Evolutionary conservation across 441 rosid species (phyloP).

Genomic region (Sinapis alba): DNA sequence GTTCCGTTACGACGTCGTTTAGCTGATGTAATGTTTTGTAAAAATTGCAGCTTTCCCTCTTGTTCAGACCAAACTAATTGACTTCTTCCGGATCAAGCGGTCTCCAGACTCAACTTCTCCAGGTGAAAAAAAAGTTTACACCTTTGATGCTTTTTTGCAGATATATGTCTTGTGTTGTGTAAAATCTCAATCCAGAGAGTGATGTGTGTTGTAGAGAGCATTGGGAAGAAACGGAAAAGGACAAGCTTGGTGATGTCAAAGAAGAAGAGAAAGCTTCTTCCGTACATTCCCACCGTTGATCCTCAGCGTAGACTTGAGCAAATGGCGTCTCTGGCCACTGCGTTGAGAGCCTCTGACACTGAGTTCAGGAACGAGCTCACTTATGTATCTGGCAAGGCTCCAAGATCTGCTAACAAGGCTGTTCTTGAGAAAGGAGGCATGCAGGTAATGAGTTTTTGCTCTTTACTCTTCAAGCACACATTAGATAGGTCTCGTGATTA

Average conservation of each 20-base stretch:
- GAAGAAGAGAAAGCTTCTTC: slow-evolving; percentile 62
- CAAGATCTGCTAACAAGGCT: slow-evolving; percentile 54
- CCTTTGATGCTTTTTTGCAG: background rate
- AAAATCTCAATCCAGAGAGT: background rate
- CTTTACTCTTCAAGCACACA: background rate
- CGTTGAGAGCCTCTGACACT: slow-evolving; percentile 55
- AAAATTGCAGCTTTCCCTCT: slow-evolving; percentile 76
- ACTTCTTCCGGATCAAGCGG: slow-evolving; percentile 64
- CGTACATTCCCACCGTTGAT: slow-evolving; percentile 54
- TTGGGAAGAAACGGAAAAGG: slow-evolving; percentile 48
- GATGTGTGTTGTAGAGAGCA: slow-evolving; percentile 12
- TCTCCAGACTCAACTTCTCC: slow-evolving; percentile 42
- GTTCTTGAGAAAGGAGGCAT: slow-evolving; percentile 65
- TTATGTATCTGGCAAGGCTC: slow-evolving; percentile 57
- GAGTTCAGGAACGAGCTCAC: slow-evolving; percentile 58
- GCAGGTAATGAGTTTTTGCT: slow-evolving; percentile 48
- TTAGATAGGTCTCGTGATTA: background rate
- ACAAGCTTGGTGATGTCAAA: slow-evolving; percentile 53
- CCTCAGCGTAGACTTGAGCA: slow-evolving; percentile 55
- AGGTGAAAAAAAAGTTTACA: slow-evolving; percentile 44
- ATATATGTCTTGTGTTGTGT: background rate
- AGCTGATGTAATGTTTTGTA: background rate
- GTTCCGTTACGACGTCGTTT: background rate
- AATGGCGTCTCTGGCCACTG: slow-evolving; percentile 77
- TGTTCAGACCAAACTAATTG: slow-evolving; percentile 68